These are phyloP conservation scores for Botrytis aclada DNA, from an alignment of 2,329 filamentous ascomycete species.

Conservation along the genomic window DNA sequence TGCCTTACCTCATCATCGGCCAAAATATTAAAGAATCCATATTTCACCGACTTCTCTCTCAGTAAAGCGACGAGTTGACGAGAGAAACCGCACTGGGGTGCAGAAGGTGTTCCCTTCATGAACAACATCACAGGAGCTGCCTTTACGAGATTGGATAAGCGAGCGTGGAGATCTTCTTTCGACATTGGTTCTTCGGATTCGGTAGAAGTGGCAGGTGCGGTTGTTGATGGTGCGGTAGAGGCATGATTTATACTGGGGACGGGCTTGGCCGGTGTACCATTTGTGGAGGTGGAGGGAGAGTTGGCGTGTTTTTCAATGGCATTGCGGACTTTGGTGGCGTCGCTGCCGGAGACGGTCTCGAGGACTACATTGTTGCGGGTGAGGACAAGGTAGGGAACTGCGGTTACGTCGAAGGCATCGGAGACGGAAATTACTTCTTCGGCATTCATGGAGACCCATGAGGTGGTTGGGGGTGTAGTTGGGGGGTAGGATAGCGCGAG, in stretches of 20 bases:
- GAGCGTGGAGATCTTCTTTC: slow-evolving; percentile 82
- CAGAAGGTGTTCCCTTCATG: slow-evolving; percentile 92
- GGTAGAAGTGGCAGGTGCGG: slow-evolving; percentile 31
- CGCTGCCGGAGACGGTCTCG: slow-evolving; percentile 85
- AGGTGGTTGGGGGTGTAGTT: slow-evolving; percentile 59
- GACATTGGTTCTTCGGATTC: slow-evolving; percentile 49
- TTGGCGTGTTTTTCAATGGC: slow-evolving; percentile 73
- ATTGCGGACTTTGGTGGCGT: slow-evolving; percentile 77
- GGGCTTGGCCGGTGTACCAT: slow-evolving; percentile 25
- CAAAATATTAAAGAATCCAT: slow-evolving; percentile 98
- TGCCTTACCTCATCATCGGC: slow-evolving; percentile 96
- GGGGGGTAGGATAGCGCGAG: slow-evolving; percentile 65
- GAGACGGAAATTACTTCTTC: slow-evolving; percentile 91
- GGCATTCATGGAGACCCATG: slow-evolving; percentile 89
- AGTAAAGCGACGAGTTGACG: slow-evolving; percentile 81
- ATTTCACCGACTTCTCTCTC: slow-evolving; percentile 86
- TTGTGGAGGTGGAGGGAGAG: neutral
- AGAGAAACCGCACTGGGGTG: slow-evolving; percentile 89
- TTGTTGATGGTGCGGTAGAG: slow-evolving; percentile 23
- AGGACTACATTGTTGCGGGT: slow-evolving; percentile 71
- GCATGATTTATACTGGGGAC: slow-evolving; percentile 36
- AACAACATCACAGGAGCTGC: slow-evolving; percentile 98
- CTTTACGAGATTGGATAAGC: slow-evolving; percentile 82
- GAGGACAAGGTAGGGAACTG: slow-evolving; percentile 88
- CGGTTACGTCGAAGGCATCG: slow-evolving; percentile 89